A percentile compares a stretch with the other conserved stretches of the same genome.
Conservation (phyloP, 371 early-diverging fungal genomes). For the Mucor circinelloides region DNA sequence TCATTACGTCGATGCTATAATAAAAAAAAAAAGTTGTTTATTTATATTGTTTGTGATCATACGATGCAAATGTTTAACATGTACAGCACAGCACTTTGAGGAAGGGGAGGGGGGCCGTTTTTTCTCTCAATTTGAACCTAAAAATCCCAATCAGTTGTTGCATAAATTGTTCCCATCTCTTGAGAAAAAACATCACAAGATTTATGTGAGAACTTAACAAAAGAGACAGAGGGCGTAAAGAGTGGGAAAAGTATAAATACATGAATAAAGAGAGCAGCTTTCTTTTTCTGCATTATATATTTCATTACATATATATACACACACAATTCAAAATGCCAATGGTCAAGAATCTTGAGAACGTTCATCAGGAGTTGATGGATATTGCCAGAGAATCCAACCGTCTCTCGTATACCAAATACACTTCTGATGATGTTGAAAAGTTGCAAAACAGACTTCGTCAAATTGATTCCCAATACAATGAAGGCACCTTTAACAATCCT, state of each 20-base stretch:
- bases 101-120: neutral
- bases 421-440: constrained; percentile 35
- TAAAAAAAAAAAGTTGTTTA: neutral
- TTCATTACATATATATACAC: neutral
- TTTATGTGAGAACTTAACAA: neutral
- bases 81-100: neutral
- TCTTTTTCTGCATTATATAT: neutral
- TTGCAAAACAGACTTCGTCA: constrained; percentile 34
- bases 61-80: neutral
- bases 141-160: neutral
- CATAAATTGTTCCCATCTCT: constrained; percentile 1
- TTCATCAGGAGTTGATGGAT: constrained; percentile 44
- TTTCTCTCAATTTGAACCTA: neutral
- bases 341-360: constrained; percentile 35
- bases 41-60: neutral
- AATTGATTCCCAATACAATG: constrained; percentile 26
- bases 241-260: neutral
- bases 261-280: neutral
- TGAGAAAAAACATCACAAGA: neutral
- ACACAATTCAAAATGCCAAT: constrained; percentile 23
- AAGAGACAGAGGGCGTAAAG: neutral
- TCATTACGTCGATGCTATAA: neutral
- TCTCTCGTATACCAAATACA: constrained; percentile 31
- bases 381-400: constrained; percentile 42
- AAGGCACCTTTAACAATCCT: constrained; percentile 18